Evolutionary conservation across 306 rosid genomes (phyloP).

Genomic region (Corylus americana): DNA sequence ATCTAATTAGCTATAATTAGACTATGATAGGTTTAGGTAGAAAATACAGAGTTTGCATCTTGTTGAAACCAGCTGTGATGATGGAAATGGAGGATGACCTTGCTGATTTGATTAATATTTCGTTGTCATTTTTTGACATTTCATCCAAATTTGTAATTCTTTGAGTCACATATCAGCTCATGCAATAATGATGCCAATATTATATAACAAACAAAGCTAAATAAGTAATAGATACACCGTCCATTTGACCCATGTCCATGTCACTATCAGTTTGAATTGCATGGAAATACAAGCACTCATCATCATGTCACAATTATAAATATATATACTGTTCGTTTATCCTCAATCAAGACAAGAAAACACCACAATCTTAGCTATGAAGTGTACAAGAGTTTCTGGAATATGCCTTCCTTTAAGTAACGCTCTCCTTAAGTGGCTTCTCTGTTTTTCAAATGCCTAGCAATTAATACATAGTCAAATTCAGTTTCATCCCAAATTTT

Average conservation of each 20-base stretch:
- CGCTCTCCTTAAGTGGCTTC: background rate
- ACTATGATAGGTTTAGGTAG: too few species aligned
- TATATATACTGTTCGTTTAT: background rate
- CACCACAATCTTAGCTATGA: background rate
- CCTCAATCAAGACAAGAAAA: background rate
- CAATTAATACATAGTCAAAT: background rate
- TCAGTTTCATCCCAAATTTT: background rate
- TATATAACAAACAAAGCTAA: background rate
- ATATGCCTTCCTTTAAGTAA: background rate
- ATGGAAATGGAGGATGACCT: background rate
- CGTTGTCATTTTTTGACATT: conserved; percentile 6
- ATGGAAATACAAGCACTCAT: background rate
- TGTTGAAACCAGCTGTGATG: background rate
- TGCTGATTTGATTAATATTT: background rate
- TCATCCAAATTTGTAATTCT: background rate
- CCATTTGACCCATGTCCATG: background rate
- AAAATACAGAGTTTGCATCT: background rate
- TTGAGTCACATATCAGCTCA: background rate
- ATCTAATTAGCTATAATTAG: too few species aligned
- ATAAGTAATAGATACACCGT: background rate
- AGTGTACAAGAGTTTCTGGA: background rate
- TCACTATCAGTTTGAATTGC: background rate
- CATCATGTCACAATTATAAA: background rate
- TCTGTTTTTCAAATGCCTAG: background rate
- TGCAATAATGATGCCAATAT: background rate